These are phyloP conservation scores for Tolypocladium ophioglossoides DNA, from an alignment of 2,329 filamentous ascomycete species.

Conservation along the genomic window DNA sequence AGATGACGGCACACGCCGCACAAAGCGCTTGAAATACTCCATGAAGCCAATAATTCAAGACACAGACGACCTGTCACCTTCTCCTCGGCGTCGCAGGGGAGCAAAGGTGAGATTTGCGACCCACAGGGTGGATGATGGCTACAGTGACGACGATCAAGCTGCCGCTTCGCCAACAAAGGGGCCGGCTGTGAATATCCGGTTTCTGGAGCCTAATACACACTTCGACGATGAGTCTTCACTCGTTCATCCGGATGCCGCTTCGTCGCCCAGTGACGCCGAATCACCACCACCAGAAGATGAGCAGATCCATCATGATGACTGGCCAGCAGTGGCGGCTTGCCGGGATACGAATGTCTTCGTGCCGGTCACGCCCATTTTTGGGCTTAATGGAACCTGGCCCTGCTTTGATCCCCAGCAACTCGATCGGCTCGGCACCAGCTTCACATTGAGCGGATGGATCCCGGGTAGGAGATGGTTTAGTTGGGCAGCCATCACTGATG, in stretches of 20 bases:
- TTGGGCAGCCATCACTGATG: slow-evolving; percentile 18
- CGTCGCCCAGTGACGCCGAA: not conserved
- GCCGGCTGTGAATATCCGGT: slow-evolving; percentile 14
- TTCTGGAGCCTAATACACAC: slow-evolving; percentile 31
- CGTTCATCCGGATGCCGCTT: not conserved
- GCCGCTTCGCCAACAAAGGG: not conserved
- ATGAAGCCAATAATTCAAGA: not conserved
- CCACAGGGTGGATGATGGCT: not conserved
- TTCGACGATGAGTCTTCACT: slow-evolving; percentile 10
- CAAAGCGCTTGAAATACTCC: slow-evolving; percentile 5
- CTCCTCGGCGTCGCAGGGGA: not conserved
- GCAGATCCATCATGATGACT: not conserved
- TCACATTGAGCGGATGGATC: slow-evolving; percentile 33
- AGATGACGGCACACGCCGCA: slow-evolving; percentile 9
- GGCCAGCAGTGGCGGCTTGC: not conserved
- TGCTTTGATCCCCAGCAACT: slow-evolving; percentile 20
- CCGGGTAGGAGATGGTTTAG: slow-evolving; percentile 26
- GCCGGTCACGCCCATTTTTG: slow-evolving; percentile 12
- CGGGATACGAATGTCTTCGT: slow-evolving; percentile 4
- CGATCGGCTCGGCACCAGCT: slow-evolving; percentile 24
- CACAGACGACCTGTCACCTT: not conserved
- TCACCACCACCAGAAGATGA: not conserved
- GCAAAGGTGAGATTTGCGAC: not conserved
- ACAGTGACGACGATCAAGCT: not conserved
- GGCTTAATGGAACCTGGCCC: slow-evolving; percentile 21